phyloP scores from a whole-genome alignment of 768 basidiomycete genomes.

The Dioszegia hungarica region DNA sequence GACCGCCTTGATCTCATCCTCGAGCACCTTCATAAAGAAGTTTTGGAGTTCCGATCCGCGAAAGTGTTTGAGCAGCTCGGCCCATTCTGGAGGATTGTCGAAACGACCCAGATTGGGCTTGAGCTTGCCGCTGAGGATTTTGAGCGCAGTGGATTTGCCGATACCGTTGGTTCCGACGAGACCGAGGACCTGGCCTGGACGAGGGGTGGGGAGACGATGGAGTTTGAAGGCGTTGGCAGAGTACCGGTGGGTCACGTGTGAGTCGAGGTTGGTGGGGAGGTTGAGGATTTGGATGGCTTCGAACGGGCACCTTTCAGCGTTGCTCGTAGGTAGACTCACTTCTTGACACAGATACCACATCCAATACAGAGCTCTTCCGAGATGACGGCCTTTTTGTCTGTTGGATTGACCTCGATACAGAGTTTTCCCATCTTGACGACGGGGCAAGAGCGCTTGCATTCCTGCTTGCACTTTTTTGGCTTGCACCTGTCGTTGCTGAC shows the following conservation, averaged over 20 bases:
- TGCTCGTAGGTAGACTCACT: constrained; percentile 57
- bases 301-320: constrained; percentile 76
- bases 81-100: constrained; percentile 98
- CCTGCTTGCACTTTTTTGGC: constrained; percentile 80
- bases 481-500: constrained; percentile 62
- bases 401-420: constrained; percentile 94
- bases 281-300: constrained; percentile 99
- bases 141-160: constrained; percentile 95
- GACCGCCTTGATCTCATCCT: constrained; percentile 95
- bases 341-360: constrained; percentile 99
- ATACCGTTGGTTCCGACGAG: constrained; percentile 99
- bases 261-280: constrained; percentile 91
- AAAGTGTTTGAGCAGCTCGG: constrained; percentile 97
- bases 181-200: constrained; percentile 97
- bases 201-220: constrained; percentile 91
- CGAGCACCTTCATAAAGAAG: constrained; percentile 98
- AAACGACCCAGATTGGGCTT: constrained; percentile 97
- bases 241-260: constrained; percentile 95
- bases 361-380: constrained; percentile 98
- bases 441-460: constrained; percentile 98
- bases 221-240: constrained; percentile 98
- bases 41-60: constrained; percentile 98
- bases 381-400: constrained; percentile 97
- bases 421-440: constrained; percentile 98
- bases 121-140: constrained; percentile 91